These are phyloP conservation scores for Pseudocercospora fuligena DNA, from an alignment of 2,329 filamentous ascomycete genomes.

Conservation along the genomic window DNA sequence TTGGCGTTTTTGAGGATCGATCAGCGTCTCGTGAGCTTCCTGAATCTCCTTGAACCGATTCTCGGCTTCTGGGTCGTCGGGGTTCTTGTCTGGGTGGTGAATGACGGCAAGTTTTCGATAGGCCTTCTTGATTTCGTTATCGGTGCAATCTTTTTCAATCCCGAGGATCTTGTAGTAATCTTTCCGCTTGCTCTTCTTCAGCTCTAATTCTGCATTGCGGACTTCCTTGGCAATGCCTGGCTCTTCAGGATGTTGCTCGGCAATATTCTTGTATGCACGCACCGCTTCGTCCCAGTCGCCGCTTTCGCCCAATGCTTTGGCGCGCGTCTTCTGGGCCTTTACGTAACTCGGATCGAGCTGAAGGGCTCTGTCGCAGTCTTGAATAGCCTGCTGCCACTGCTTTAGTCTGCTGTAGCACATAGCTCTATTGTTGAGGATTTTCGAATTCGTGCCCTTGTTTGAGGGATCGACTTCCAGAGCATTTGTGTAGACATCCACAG, in stretches of 20 bases:
- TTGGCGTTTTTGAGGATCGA: slow-evolving; percentile 89
- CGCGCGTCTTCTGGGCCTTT: slow-evolving; percentile 92
- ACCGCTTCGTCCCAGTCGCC: slow-evolving; percentile 93
- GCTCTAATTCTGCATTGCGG: slow-evolving; percentile 85
- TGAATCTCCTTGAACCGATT: slow-evolving; percentile 97
- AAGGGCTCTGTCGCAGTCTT: slow-evolving; percentile 84
- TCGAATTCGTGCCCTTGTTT: slow-evolving; percentile 92
- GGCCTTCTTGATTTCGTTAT: slow-evolving; percentile 90
- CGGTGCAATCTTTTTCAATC: slow-evolving; percentile 81
- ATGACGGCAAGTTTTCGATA: slow-evolving; percentile 94
- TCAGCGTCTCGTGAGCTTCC: slow-evolving; percentile 95
- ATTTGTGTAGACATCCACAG: slow-evolving; percentile 81
- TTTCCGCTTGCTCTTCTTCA: slow-evolving; percentile 97
- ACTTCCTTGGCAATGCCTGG: slow-evolving; percentile 81
- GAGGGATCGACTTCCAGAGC: slow-evolving; percentile 83
- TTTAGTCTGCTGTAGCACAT: slow-evolving; percentile 83
- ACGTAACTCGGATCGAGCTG: slow-evolving; percentile 80
- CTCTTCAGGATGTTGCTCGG: slow-evolving; percentile 82
- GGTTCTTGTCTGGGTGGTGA: slow-evolving; percentile 98
- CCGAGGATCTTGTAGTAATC: slow-evolving; percentile 99
- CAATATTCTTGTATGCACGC: slow-evolving; percentile 83
- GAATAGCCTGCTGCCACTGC: slow-evolving; percentile 78
- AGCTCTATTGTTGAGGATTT: slow-evolving; percentile 91
- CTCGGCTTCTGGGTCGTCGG: slow-evolving; percentile 79
- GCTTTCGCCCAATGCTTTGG: slow-evolving; percentile 82